Base-by-base conservation (phyloP, 1,284 basidiomycete genomes). In the Flammula alnicola region DNA sequence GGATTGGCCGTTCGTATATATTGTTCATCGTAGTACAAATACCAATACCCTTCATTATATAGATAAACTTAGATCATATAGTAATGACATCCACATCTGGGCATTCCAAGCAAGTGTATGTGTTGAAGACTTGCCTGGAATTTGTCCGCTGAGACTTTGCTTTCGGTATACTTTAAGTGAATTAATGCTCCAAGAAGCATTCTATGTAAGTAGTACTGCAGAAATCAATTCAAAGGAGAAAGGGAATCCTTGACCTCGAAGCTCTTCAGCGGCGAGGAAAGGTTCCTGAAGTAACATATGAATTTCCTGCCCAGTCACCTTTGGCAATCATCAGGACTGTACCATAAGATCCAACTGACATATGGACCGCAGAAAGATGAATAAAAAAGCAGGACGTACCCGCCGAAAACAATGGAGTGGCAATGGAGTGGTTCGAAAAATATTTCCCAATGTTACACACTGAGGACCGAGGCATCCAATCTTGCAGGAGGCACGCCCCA, bases 281-380 rank as follows among this genome's bases (percentile, higher is more conserved):
- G n/a, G n/a, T n/a, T n/a, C n/a, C n/a, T n/a, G 86, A 83, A 4
- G 83, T 84, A 7, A 78, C 75, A 61, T 88, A 91, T 2, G 83
- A 83, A 62, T 88, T 86, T 32, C 88, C 89, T 4, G 88, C 90
- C 88, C 88, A 91, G 66, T 89, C 88, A 55, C 87, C 87, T 86
- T 51, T 12, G 49, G 51, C 7, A 42, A 22, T 14, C 5, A n/a
- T n/a, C n/a, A n/a, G n/a, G n/a, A n/a, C n/a, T n/a, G n/a, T n/a
- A n/a, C n/a, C n/a, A n/a, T n/a, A n/a, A n/a, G n/a, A n/a, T n/a
- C n/a, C n/a, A n/a, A n/a, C n/a, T n/a, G n/a, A n/a, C n/a, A n/a
- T n/a, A n/a, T n/a, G n/a, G n/a, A n/a, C n/a, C n/a, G n/a, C n/a
- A n/a, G n/a, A n/a, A n/a, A n/a, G n/a, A n/a, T n/a, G n/a, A n/a